phyloP scores from a whole-genome alignment of 176 grass and related monocot genomes.

The Avena sativa region DNA sequence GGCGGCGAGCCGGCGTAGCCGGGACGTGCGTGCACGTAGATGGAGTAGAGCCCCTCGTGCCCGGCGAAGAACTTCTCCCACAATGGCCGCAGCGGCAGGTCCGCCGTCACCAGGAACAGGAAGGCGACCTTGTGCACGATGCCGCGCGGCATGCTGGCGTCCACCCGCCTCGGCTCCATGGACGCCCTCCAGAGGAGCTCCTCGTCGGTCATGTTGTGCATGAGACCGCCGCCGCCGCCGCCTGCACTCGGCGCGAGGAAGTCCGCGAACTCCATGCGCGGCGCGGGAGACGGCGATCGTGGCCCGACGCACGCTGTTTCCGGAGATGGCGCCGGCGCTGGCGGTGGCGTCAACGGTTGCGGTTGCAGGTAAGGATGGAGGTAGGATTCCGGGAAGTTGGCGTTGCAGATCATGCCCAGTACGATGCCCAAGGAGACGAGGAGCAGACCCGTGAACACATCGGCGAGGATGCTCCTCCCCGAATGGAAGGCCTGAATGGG shows the following conservation, averaged over 20 bases:
- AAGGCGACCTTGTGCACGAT: constrained; percentile 70
- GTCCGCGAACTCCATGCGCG: neutral
- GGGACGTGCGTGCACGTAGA: constrained; percentile 70
- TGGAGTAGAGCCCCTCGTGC: constrained; percentile 57
- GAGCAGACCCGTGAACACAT: constrained; percentile 1
- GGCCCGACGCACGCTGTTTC: neutral
- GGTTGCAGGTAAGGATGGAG: neutral
- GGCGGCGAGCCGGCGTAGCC: constrained; percentile 48
- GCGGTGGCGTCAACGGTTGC: too few species aligned
- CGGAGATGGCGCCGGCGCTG: neutral
- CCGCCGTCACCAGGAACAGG: constrained; percentile 39
- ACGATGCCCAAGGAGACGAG: constrained; percentile 52
- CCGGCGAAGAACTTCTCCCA: constrained; percentile 88
- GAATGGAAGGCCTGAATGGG: neutral
- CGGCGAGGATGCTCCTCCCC: neutral
- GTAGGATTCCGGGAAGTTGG: constrained; percentile 39
- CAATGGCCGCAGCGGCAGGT: constrained; percentile 55
- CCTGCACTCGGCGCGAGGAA: neutral
- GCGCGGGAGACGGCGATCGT: too few species aligned
- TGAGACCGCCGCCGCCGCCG: too few species aligned
- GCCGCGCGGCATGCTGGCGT: neutral
- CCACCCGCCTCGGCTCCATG: constrained; percentile 41
- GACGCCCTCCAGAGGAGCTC: constrained; percentile 72
- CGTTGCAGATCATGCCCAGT: constrained; percentile 50
- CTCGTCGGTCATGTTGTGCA: constrained; percentile 59